These are phyloP conservation scores for Populus davidiana DNA, from an alignment of 345 rosid genomes.

Conservation along the genomic window DNA sequence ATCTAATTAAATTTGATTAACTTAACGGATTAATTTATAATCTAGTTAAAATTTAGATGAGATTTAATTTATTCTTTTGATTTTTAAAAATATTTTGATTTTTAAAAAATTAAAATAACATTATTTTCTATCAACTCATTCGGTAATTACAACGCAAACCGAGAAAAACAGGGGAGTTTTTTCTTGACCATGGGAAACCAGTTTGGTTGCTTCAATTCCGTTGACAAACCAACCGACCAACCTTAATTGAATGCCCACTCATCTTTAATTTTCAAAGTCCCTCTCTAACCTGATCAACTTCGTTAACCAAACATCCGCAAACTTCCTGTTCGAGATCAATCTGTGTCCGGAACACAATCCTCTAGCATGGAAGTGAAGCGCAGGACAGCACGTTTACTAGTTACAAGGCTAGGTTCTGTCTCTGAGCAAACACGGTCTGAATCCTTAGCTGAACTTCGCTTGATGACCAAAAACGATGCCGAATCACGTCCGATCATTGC, in stretches of 20 bases:
- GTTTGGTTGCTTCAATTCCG: background rate
- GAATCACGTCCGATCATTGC: conserved; percentile 62
- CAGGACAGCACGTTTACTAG: conserved; percentile 56
- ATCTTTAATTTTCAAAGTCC: background rate
- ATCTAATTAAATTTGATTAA: too few relatives aligned
- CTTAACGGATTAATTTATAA: too few relatives aligned
- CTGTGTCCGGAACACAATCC: background rate
- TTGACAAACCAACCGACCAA: background rate
- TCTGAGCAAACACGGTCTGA: conserved; percentile 69
- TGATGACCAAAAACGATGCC: conserved; percentile 70
- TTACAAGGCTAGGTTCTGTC: conserved; percentile 72
- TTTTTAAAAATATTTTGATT: too few relatives aligned
- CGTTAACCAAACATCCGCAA: background rate
- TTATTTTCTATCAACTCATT: too few relatives aligned
- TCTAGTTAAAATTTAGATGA: too few relatives aligned
- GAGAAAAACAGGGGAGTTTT: background rate
- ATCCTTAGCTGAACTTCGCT: conserved; percentile 71
- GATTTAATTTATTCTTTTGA: too few relatives aligned
- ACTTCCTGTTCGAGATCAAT: background rate
- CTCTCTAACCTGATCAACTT: background rate
- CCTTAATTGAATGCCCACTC: background rate
- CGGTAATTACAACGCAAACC: background rate
- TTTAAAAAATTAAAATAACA: too few relatives aligned
- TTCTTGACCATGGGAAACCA: background rate
- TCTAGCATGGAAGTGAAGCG: conserved; percentile 63